A percentile compares a stretch with the other conserved stretches of the same genome.
These are phyloP conservation scores for Thermomucor indicae-seudaticae DNA, from an alignment of 371 early-diverging fungal species.

Conservation along the genomic window DNA sequence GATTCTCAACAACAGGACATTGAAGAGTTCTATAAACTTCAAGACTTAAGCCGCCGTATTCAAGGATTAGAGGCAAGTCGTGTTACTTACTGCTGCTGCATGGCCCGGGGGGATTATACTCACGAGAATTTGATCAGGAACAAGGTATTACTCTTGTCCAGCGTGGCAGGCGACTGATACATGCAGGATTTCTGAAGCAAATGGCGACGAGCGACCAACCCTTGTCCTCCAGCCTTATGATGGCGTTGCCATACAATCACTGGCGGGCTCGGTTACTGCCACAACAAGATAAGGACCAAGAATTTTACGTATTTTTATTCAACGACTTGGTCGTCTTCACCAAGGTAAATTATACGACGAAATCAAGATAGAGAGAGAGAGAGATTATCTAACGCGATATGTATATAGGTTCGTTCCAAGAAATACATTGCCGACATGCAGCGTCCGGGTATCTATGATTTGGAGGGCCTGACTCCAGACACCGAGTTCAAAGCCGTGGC, in stretches of 20 bases:
- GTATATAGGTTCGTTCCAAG: neutral
- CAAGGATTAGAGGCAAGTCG: constrained; percentile 24
- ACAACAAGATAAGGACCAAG: constrained; percentile 12
- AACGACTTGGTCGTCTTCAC: constrained; percentile 37
- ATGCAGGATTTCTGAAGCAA: constrained; percentile 26
- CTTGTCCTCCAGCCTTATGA: neutral
- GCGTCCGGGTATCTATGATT: too few relatives aligned
- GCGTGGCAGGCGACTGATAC: constrained; percentile 21
- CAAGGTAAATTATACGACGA: constrained; percentile 13
- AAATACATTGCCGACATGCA: too few relatives aligned
- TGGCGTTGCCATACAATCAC: neutral
- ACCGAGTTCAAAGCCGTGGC: neutral
- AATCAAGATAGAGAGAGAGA: neutral
- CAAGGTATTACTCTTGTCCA: neutral
- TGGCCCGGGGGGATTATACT: neutral
- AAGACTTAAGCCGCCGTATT: constrained; percentile 26
- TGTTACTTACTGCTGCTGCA: neutral
- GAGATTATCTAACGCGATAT: neutral
- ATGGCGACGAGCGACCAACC: neutral
- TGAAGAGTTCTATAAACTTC: neutral
- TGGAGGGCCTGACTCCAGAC: too few relatives aligned
- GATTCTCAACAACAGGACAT: constrained; percentile 18
- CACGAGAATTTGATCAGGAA: neutral
- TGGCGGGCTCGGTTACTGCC: neutral
- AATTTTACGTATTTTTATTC: constrained; percentile 37